Evolutionary conservation across 2,329 filamentous ascomycete species (phyloP).

Genomic region (Aspergillus novofumigatus): DNA sequence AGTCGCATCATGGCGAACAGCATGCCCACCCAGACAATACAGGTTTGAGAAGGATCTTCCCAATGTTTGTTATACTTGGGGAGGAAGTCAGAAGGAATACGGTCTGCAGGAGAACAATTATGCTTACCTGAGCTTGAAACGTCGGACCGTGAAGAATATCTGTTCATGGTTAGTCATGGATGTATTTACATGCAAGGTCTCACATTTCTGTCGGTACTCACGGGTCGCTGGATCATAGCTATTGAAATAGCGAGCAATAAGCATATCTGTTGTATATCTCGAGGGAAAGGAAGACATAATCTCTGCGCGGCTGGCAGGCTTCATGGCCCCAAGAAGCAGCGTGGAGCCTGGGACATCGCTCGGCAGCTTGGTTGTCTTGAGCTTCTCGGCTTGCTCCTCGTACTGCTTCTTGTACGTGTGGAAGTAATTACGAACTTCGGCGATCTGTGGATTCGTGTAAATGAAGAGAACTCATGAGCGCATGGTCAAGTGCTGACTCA

Average conservation of each 20-base stretch:
- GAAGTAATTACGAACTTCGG: constrained; percentile 93
- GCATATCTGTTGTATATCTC: constrained; percentile 75
- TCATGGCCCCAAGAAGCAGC: constrained; percentile 70
- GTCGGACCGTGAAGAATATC: constrained; percentile 78
- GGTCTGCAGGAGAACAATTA: not conserved
- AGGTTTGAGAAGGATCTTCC: constrained; percentile 54
- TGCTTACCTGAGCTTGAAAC: constrained; percentile 66
- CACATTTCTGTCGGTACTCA: constrained; percentile 35
- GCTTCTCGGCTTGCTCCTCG: constrained; percentile 73
- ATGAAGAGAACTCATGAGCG: constrained; percentile 2
- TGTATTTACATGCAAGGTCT: not conserved
- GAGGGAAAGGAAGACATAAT: constrained; percentile 74
- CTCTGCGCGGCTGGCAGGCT: constrained; percentile 68
- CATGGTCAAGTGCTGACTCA: constrained; percentile 28
- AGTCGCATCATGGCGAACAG: constrained; percentile 63
- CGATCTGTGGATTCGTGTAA: constrained; percentile 53
- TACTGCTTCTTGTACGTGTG: constrained; percentile 80
- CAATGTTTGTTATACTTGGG: constrained; percentile 61
- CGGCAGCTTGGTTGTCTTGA: constrained; percentile 61
- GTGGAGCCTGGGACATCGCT: constrained; percentile 61
- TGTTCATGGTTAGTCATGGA: constrained; percentile 9
- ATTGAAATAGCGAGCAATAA: constrained; percentile 88
- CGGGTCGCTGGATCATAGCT: constrained; percentile 63
- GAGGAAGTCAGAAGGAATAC: constrained; percentile 3
- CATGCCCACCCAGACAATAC: constrained; percentile 59